Evolutionary conservation across 495 filamentous ascomycete species (phyloP), one percentile per base, ranked within the genome.

Genomic region (Penicillium crystallinum): DNA sequence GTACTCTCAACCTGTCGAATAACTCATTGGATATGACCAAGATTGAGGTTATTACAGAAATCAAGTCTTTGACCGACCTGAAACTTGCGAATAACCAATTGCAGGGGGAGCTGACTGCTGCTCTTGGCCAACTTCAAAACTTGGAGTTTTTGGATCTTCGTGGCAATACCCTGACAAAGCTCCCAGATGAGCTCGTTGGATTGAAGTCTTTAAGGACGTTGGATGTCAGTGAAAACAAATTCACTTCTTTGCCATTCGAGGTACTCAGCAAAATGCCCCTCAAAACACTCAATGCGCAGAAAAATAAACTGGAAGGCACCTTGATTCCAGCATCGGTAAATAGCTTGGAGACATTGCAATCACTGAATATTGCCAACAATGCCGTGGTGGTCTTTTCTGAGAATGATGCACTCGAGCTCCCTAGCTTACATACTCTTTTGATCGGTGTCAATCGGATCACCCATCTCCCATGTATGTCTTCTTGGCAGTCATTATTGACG

Each of bases 81-180:
- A 91, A 85, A 57, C 72, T 99, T 2, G 85, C 83, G 12, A 85
- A 89, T 23, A 97, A 97, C 56, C 69, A 77, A 7, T 63, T 99
- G 5, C 70, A 82, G 34, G 91, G 89, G 6, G 60, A 74, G 4
- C 68, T 97, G 6, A 72, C 81, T 49, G 47, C 75, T 2, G 69
- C 71, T 30, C 75, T 95, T 38, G 62, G 73, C 17, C 74, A 73
- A 25, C 70, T 97, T 40, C 62, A 59, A 25, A 80, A 84, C 19
- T 73, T 99, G 5, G 91, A 97, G 59, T 72, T 80, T 33, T 74
- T 97, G 11, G 91, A 97, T 54, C 53, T 99, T 1, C 87, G 88
- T 44, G 78, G 80, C 14, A 99, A 99, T 66, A 78, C 78, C 40
- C 76, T 99, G 18, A 84, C 84, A n/a, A 70, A 74, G 2, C 71